Percentiles rank a stretch among this genome's conserved stretches.
Evolutionary conservation across 768 basidiomycete species (phyloP).

Genomic region (Lactarius pseudohatsudake): DNA sequence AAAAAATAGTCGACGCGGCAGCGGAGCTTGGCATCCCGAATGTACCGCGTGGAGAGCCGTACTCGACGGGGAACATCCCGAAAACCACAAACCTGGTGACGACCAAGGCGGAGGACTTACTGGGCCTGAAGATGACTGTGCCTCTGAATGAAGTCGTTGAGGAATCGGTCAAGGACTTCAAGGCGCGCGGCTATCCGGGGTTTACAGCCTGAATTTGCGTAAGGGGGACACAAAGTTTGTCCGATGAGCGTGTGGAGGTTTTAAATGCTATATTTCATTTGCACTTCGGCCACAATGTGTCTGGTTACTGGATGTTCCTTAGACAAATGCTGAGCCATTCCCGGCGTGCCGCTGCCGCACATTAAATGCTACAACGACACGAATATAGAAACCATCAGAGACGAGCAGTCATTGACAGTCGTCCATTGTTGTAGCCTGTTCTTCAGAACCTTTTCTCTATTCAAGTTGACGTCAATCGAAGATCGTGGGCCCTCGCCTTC

Average conservation of each 20-base stretch:
- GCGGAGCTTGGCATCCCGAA: conserved; percentile 16
- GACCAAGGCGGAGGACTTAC: conserved; percentile 11
- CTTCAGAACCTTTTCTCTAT: not conserved
- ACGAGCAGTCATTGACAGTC: not conserved
- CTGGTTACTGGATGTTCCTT: not conserved
- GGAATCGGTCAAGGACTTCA: conserved; percentile 17
- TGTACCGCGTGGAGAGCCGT: conserved; percentile 17
- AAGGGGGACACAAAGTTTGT: not conserved
- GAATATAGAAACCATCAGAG: not conserved
- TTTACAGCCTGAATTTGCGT: not conserved
- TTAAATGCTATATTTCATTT: not conserved
- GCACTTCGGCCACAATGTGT: not conserved
- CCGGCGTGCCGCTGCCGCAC: conserved; percentile 3
- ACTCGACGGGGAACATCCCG: not conserved
- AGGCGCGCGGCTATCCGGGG: conserved; percentile 19
- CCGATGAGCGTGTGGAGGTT: not conserved
- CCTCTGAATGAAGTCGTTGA: conserved; percentile 15
- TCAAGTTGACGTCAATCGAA: not conserved
- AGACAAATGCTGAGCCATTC: not conserved
- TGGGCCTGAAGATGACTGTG: conserved; percentile 3
- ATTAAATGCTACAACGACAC: not conserved
- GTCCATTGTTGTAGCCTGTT: conserved; percentile 1
- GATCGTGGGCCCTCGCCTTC: not conserved
- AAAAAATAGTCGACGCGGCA: conserved; percentile 11
- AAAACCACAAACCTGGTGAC: not conserved